Conservation (phyloP, 2,329 filamentous ascomycete species). For the Xylariaceae sp. region DNA sequence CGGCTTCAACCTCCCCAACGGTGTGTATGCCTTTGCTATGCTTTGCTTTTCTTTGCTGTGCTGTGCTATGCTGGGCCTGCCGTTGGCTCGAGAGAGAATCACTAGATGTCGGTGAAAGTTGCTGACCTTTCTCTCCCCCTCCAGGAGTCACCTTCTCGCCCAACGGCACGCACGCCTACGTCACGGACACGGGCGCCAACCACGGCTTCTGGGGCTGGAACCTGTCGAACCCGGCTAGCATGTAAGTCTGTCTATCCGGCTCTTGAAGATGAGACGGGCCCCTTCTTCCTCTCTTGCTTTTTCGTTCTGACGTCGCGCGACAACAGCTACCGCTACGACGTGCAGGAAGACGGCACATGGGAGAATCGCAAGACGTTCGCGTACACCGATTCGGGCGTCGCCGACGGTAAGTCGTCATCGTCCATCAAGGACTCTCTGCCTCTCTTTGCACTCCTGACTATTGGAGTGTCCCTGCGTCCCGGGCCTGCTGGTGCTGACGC, state of each 20-base stretch:
- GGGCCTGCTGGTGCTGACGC: conserved; percentile 15
- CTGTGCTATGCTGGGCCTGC: no score
- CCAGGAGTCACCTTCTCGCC: conserved; percentile 48
- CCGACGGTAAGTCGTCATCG: conserved; percentile 53
- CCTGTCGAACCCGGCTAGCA: conserved; percentile 33
- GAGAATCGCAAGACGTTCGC: conserved; percentile 48
- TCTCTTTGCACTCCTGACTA: no score
- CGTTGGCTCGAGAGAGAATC: no score
- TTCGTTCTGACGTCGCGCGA: no score
- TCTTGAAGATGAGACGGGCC: background rate
- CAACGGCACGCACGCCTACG: conserved; percentile 42
- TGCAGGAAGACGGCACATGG: conserved; percentile 37
- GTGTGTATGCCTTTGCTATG: no score
- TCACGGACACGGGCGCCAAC: conserved; percentile 49
- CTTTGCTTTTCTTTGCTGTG: no score
- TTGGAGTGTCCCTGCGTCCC: conserved; percentile 3
- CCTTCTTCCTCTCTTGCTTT: no score
- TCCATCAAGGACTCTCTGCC: no score
- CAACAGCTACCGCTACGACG: conserved; percentile 37
- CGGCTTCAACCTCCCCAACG: conserved; percentile 48
- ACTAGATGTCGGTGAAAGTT: no score
- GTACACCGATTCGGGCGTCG: conserved; percentile 43
- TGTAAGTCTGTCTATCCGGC: conserved; percentile 31
- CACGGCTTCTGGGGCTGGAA: conserved; percentile 36
- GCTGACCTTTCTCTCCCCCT: no score